Evolutionary conservation across 768 basidiomycete species (phyloP).

Genomic region (Leccinum sublutescens): DNA sequence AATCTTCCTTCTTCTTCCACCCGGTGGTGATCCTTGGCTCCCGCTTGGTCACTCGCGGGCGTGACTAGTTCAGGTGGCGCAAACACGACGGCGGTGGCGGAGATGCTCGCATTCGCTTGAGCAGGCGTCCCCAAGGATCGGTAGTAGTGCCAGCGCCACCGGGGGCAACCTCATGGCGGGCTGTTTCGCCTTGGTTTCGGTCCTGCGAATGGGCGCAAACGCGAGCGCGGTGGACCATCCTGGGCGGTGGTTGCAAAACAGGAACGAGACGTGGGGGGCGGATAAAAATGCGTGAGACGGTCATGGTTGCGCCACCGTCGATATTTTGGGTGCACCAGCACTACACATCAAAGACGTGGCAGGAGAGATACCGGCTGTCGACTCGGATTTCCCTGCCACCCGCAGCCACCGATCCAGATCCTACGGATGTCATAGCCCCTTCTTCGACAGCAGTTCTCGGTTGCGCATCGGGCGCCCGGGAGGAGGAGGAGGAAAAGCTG

Average conservation of each 20-base stretch:
- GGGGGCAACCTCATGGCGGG: constrained; percentile 36
- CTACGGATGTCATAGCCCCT: constrained; percentile 22
- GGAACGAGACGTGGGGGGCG: background rate
- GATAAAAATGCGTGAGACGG: constrained; percentile 20
- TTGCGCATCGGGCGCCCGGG: constrained; percentile 22
- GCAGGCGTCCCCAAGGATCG: constrained; percentile 10
- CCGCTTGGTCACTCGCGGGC: constrained; percentile 23
- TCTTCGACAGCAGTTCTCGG: constrained; percentile 27
- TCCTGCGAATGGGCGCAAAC: constrained; percentile 79
- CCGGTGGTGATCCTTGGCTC: constrained; percentile 28
- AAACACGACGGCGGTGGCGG: constrained; percentile 63
- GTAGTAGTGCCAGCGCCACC: constrained; percentile 46
- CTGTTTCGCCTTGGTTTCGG: constrained; percentile 56
- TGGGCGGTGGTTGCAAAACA: constrained; percentile 25
- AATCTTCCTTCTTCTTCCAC: constrained; percentile 54
- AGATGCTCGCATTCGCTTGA: constrained; percentile 34
- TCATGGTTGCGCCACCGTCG: constrained; percentile 36
- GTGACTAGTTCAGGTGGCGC: constrained; percentile 62
- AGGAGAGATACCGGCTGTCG: constrained; percentile 52
- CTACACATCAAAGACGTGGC: constrained; percentile 32
- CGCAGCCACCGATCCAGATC: constrained; percentile 30
- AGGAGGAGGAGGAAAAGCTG: background rate
- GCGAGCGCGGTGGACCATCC: constrained; percentile 90
- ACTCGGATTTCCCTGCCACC: constrained; percentile 35
- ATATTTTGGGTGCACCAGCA: constrained; percentile 28